phyloP scores from a whole-genome alignment of 306 rosid genomes.

The Sophora flavescens region DNA sequence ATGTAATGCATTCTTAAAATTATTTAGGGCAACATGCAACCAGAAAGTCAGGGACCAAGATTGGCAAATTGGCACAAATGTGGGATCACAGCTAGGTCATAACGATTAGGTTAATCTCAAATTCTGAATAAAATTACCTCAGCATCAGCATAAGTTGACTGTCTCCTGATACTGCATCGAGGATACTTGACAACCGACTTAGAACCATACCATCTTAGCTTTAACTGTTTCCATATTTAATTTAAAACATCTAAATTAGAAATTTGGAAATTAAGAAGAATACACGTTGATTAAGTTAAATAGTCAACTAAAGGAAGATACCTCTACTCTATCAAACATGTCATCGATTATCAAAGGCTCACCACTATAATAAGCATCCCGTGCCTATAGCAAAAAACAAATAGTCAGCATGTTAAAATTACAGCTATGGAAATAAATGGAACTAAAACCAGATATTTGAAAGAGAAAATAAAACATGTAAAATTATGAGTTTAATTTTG shows the following conservation, averaged over 20 bases:
- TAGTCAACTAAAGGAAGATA: slow-evolving; percentile 23
- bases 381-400: slow-evolving; percentile 58
- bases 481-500: background rate
- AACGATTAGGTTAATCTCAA: background rate
- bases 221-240: slow-evolving; percentile 60
- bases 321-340: slow-evolving; percentile 94
- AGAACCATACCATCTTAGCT: slow-evolving; percentile 82
- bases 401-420: background rate
- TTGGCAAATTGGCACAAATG: background rate
- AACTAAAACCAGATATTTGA: background rate
- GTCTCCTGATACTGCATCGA: slow-evolving; percentile 88
- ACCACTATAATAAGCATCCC: slow-evolving; percentile 86
- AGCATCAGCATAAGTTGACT: slow-evolving; percentile 85
- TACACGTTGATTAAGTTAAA: background rate
- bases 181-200: slow-evolving; percentile 87
- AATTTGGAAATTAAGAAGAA: background rate
- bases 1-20: background rate
- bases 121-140: slow-evolving; percentile 69
- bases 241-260: background rate
- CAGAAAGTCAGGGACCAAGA: slow-evolving; percentile 14
- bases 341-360: slow-evolving; percentile 86
- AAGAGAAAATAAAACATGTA: too few relatives aligned
- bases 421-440: background rate
- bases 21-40: background rate
- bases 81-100: background rate